Conservation (phyloP, 2,329 filamentous ascomycete species). For the Sclerotiophoma versabilis region DNA sequence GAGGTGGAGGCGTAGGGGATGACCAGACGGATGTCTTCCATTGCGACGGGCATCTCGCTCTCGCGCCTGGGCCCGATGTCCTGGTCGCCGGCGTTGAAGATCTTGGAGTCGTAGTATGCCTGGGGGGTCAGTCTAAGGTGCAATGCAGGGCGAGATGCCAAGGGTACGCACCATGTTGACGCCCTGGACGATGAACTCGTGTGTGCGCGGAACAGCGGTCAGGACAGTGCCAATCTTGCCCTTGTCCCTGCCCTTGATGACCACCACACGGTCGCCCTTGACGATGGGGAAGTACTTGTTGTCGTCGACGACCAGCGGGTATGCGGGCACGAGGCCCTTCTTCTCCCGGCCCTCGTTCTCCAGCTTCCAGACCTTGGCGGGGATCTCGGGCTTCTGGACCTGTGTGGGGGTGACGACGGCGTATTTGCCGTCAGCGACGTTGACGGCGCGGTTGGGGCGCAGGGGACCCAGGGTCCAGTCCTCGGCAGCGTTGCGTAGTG, state of each 20-base stretch:
- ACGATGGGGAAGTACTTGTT: constrained; percentile 47
- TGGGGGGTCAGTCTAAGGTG: constrained; percentile 20
- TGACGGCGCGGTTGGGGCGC: constrained; percentile 77
- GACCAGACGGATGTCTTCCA: constrained; percentile 81
- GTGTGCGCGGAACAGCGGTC: constrained; percentile 55
- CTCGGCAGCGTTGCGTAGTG: constrained; percentile 68
- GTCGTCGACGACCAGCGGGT: constrained; percentile 39
- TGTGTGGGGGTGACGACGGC: constrained; percentile 59
- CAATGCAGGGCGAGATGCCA: not conserved
- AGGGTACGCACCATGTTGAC: constrained; percentile 49
- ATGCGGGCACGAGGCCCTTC: constrained; percentile 31
- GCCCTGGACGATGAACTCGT: constrained; percentile 46
- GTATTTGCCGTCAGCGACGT: constrained; percentile 63
- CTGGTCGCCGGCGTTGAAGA: constrained; percentile 38
- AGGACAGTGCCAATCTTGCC: constrained; percentile 82
- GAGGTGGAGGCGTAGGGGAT: constrained; percentile 65
- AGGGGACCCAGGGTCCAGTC: constrained; percentile 81
- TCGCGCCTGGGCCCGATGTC: constrained; percentile 54
- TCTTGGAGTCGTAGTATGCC: constrained; percentile 53
- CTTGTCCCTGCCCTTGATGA: constrained; percentile 78
- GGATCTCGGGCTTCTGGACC: constrained; percentile 47
- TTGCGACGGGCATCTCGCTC: constrained; percentile 65
- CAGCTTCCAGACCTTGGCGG: constrained; percentile 41
- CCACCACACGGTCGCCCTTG: constrained; percentile 78
- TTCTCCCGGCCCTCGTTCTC: constrained; percentile 29